Evolutionary conservation across 495 filamentous ascomycete species (phyloP).

Genomic region (Aspergillus avenaceus): DNA sequence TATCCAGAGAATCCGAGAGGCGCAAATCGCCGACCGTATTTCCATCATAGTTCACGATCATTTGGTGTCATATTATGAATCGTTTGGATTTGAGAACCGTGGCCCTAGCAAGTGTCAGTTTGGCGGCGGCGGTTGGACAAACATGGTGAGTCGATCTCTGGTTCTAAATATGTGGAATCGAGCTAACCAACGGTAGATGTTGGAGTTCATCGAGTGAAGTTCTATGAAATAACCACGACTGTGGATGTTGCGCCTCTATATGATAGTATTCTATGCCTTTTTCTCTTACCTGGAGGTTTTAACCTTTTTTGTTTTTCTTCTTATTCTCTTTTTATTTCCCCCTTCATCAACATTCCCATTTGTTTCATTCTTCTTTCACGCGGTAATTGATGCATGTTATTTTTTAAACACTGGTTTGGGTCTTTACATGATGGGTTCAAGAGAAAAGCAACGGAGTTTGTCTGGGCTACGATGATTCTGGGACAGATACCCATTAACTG

Average conservation of each 20-base stretch:
- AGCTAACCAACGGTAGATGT: constrained; percentile 18
- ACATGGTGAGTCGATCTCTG: constrained; percentile 39
- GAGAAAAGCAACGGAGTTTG: constrained; percentile 30
- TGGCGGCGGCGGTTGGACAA: constrained; percentile 77
- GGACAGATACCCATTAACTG: constrained; percentile 6
- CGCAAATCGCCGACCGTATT: constrained; percentile 65
- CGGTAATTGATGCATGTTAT: constrained; percentile 17
- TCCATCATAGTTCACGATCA: constrained; percentile 74
- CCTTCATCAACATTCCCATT: constrained; percentile 19
- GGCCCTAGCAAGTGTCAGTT: constrained; percentile 64
- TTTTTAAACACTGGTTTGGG: constrained; percentile 14
- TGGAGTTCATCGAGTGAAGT: constrained; percentile 28
- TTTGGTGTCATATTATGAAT: constrained; percentile 70
- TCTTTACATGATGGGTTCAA: constrained; percentile 17
- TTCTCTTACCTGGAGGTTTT: not conserved
- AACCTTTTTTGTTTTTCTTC: constrained; percentile 5
- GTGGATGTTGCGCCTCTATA: not conserved
- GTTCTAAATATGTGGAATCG: not conserved
- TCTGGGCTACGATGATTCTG: constrained; percentile 23
- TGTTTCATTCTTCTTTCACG: no score
- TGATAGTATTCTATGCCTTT: not conserved
- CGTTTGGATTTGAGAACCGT: constrained; percentile 65
- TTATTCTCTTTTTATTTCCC: constrained; percentile 21
- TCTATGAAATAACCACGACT: constrained; percentile 6
- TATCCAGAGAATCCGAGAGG: constrained; percentile 63